Conservation (phyloP, 1,284 basidiomycete genomes). For the Macrocystidia cucumis region DNA sequence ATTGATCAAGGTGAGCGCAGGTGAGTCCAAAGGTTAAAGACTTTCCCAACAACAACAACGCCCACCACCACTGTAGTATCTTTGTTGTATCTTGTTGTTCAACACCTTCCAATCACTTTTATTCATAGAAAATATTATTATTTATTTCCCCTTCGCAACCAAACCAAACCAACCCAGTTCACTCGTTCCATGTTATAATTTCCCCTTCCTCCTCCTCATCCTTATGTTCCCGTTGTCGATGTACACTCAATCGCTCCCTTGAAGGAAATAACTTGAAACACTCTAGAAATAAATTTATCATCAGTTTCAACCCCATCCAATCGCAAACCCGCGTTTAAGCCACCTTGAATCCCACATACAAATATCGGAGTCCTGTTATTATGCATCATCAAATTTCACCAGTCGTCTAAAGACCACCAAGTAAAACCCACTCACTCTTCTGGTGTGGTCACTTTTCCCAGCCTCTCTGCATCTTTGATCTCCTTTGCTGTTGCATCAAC, state of each 20-base stretch:
- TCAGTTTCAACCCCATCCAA: no score
- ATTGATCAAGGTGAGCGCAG: no score
- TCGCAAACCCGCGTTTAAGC: no score
- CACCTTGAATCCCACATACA: constrained; percentile 52
- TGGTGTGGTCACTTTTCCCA: constrained; percentile 47
- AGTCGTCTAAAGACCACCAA: constrained; percentile 1
- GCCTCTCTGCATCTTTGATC: constrained; percentile 25
- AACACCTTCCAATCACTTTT: no score
- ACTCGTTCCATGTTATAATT: constrained; percentile 71
- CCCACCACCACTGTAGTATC: no score
- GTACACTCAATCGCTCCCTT: constrained; percentile 58
- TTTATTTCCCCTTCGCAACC: no score
- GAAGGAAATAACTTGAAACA: constrained; percentile 70
- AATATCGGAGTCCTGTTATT: constrained; percentile 50
- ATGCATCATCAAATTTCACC: not conserved
- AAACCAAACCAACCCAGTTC: no score
- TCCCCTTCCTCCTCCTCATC: constrained; percentile 45
- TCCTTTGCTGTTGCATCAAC: constrained; percentile 41
- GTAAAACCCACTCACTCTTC: constrained; percentile 33
- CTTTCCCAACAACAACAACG: no score
- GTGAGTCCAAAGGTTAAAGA: no score
- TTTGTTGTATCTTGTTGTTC: no score
- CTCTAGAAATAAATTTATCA: constrained; percentile 25
- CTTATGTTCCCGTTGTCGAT: constrained; percentile 68
- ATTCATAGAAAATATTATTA: no score